Percentiles rank a stretch among this genome's conserved stretches.
Conservation (phyloP, 2,329 filamentous ascomycete species). For the Sclerotinia nivalis region DNA sequence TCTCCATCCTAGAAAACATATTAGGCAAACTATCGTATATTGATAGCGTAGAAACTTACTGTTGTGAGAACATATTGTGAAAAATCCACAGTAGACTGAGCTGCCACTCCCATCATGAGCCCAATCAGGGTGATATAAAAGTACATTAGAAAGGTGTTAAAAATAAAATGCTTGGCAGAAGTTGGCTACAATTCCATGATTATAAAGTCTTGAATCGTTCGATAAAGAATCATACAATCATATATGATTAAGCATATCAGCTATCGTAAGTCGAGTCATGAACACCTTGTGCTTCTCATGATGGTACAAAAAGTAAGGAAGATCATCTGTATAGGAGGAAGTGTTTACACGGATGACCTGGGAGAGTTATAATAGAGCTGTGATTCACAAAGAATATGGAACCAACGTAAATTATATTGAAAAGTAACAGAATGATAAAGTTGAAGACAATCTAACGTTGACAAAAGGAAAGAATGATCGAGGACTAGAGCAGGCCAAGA, state of each 20-base stretch:
- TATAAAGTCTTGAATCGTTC: not conserved
- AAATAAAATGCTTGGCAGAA: not conserved
- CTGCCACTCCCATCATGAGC: not conserved
- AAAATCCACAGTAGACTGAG: slow-evolving; percentile 15
- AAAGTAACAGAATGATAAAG: not conserved
- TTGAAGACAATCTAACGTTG: not conserved
- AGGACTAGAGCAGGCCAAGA: not conserved
- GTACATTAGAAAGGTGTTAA: slow-evolving; percentile 10
- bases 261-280: not conserved
- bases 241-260: not conserved
- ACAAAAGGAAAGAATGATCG: slow-evolving; percentile 1
- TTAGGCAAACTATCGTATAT: not conserved
- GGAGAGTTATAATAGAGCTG: not conserved
- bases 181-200: slow-evolving; percentile 1
- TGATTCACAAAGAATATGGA: not conserved
- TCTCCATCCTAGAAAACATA: slow-evolving; percentile 14
- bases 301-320: not conserved
- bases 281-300: not conserved
- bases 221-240: not conserved
- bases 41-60: slow-evolving; percentile 1
- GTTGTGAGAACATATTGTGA: slow-evolving; percentile 25
- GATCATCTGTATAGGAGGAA: not conserved
- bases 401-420: not conserved
- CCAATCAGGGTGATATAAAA: slow-evolving; percentile 7
- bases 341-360: not conserved